Base-by-base conservation (phyloP, 805 yeast species). In the Jamesozyma spencerorum region DNA sequence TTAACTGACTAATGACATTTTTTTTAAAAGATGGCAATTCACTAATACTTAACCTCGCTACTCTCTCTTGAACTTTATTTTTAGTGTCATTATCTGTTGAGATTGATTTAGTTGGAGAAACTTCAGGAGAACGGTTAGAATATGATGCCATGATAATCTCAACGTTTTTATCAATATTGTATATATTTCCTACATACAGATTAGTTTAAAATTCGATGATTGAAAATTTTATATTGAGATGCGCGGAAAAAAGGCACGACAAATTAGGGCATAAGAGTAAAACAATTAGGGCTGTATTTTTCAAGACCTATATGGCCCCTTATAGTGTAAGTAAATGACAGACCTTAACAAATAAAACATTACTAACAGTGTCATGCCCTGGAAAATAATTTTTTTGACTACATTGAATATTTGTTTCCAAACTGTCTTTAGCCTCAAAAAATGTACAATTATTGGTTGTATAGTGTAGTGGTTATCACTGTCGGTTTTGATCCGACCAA, bases 401-500 rank as follows among this genome's bases (percentile, higher is more conserved):
- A 10, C 10, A 7, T 22, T 22, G 10, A 22, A 7, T 10, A 6
- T 22, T 22, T 22, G 26, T 22, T 22, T 22, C 26, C 26, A 22
- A 10, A n/a, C n/a, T n/a, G 26, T 22, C 26, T 22, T 22, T 22
- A 10, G 10, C 10, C 26, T 22, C 10, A 22, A 6, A 28, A 7
- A 28, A 7, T 28, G 14, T 8, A 28, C 31, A 28, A 28, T 12
- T 12, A 32, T 14, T 30, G 48, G 48, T 45, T 41, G 31, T 74
- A 74, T 77, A 75, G 82, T 77, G 82, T 77, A 77, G 82, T 75
- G 82, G 82, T 77, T 75, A 77, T 77, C 82, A 77, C 83, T 69
- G 70, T 75, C 75, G 82, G 82, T 77, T 77, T 74, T 77, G 83
- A 77, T 77, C 82, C 83, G 74, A 63, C 69, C 77, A 75, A 77